A percentile compares a stretch with the other conserved stretches of the same genome.
Evolutionary conservation across 257 asterid species (phyloP).

Genomic region (Solanum bulbocastanum): DNA sequence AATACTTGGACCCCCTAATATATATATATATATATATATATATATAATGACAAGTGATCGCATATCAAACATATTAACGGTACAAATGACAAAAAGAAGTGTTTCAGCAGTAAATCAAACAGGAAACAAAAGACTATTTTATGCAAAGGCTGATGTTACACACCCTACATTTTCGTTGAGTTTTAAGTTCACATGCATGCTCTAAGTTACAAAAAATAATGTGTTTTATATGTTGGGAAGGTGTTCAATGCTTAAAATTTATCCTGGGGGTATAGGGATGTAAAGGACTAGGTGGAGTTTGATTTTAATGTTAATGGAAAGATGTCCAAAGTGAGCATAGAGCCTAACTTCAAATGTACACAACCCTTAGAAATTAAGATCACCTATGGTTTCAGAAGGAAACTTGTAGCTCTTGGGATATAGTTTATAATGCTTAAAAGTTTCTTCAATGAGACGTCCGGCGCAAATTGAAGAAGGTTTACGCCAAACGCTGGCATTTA

Average conservation of each 20-base stretch:
- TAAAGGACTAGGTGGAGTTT: neutral
- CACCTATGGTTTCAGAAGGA: neutral
- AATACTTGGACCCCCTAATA: neutral
- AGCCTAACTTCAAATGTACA: neutral
- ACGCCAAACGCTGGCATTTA: neutral
- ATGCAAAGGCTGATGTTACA: neutral
- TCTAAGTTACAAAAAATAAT: neutral
- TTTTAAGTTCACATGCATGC: neutral
- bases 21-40: too few species aligned
- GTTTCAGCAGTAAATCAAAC: neutral
- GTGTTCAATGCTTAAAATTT: neutral
- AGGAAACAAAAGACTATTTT: neutral
- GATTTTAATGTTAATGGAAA: neutral
- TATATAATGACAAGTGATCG: neutral
- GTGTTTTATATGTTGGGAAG: neutral
- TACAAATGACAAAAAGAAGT: neutral
- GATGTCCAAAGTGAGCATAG: neutral
- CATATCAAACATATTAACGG: neutral
- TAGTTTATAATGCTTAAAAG: neutral
- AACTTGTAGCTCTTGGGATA: neutral
- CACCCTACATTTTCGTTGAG: neutral
- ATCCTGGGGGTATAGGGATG: neutral
- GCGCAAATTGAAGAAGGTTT: neutral
- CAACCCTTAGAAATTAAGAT: neutral
- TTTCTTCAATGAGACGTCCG: neutral